Evolutionary conservation across 495 filamentous ascomycete species (phyloP).

Genomic region (Penicillium steckii): DNA sequence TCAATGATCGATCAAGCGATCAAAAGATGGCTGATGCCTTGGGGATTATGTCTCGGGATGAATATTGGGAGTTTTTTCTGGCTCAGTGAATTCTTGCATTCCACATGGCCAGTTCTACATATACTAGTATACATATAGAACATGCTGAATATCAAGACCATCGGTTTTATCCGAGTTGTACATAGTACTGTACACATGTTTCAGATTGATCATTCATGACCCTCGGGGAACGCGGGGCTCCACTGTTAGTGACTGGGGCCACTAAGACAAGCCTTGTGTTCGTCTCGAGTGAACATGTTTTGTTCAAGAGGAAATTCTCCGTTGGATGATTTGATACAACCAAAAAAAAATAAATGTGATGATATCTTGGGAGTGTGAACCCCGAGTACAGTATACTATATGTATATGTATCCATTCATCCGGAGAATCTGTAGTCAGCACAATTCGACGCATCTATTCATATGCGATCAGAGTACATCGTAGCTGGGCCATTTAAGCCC

Average conservation of each 20-base stretch:
- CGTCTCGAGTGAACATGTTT: background rate
- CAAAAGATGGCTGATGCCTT: conserved; percentile 43
- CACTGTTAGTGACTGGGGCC: background rate
- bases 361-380: background rate
- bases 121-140: no score
- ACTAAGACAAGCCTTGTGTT: background rate
- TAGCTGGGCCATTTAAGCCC: no score
- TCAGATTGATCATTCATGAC: background rate
- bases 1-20: conserved; percentile 49
- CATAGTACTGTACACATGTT: no score
- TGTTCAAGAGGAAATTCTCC: background rate
- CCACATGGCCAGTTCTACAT: no score
- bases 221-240: background rate
- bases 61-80: conserved; percentile 29
- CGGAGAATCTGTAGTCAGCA: no score
- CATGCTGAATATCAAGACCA: background rate
- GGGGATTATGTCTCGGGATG: conserved; percentile 39
- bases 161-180: background rate
- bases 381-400: no score
- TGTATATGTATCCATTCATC: no score
- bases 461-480: no score
- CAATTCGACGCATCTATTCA: no score
- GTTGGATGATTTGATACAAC: background rate
- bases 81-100: background rate
- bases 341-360: background rate